A percentile compares a stretch with the other conserved stretches of the same genome.
Conservation (phyloP, 305 asterid species). For the Nicotiana rustica region DNA sequence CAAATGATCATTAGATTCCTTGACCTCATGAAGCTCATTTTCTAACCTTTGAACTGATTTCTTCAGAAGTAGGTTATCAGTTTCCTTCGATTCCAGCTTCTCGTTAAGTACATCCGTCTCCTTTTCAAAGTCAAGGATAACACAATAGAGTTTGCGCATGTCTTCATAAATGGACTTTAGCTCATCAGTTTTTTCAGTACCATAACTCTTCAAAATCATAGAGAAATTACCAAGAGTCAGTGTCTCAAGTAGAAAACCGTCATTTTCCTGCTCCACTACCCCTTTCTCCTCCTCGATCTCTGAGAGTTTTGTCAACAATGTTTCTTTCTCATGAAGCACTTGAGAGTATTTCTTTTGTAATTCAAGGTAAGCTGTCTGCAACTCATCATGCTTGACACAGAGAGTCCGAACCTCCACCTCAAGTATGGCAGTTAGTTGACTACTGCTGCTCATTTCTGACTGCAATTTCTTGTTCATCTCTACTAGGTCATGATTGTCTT, state of each 20-base stretch:
- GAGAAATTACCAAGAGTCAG: constrained; percentile 53
- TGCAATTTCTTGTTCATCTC: constrained; percentile 59
- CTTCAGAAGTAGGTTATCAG: constrained; percentile 56
- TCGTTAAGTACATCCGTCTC: constrained; percentile 50
- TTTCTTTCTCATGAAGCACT: constrained; percentile 56
- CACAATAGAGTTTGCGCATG: constrained; percentile 50
- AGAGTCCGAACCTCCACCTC: constrained; percentile 61
- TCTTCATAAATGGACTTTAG: constrained; percentile 54
- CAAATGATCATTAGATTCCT: constrained; percentile 57
- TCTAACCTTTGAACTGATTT: constrained; percentile 61
- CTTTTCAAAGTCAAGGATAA: constrained; percentile 50
- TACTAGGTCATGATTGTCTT: constrained; percentile 55
- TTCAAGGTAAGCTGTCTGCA: constrained; percentile 51
- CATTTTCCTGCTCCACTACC: constrained; percentile 56
- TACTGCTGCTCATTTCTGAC: constrained; percentile 48
- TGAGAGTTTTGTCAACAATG: constrained; percentile 52
- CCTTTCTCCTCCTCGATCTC: constrained; percentile 63
- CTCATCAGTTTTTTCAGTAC: constrained; percentile 56
- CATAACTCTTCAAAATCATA: constrained; percentile 50
- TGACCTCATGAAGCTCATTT: constrained; percentile 56
- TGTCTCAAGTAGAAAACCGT: constrained; percentile 60
- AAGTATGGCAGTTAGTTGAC: constrained; percentile 47
- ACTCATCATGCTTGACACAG: constrained; percentile 49
- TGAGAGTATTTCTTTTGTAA: constrained; percentile 53
- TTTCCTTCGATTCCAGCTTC: constrained; percentile 60